Evolutionary conservation across 2,329 filamentous ascomycete species (phyloP), one percentile per base, ranked within the genome.

Genomic region (Colletotrichum salicis): DNA sequence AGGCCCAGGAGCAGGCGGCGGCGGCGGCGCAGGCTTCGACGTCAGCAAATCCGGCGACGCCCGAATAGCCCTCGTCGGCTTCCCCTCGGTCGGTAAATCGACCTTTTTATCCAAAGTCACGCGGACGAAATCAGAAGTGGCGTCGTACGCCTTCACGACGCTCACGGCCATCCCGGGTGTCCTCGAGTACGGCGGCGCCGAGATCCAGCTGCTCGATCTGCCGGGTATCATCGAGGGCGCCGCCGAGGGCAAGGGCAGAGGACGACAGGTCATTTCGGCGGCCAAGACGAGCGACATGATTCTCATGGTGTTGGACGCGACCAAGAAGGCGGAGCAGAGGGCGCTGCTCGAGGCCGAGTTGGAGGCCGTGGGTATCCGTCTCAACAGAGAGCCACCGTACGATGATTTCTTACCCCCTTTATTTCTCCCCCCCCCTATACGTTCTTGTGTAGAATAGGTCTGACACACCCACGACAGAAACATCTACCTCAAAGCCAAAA

Each of bases 81-180:
- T 99, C 78, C 96, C 97, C 0, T 99, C 97, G 0, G 96, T 99
- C 63, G 96, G 96, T 81, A 99, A 99, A 86, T 99, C 96, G 2
- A 99, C 96, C 0, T 98, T 99, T 80, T 82, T 99, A n/a, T 98
- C 95, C 60, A 98, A 98, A 80, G 97, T 99, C 81, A 99, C 96
- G 61, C 98, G 97, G 85, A 99, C 97, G 51, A 95, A 94, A 79
- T 97, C 95, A 62, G 96, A 98, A 81, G 95, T 98, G 33, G 96
- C 96, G 1, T 94, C 96, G 0, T 99, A 99, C 80, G 92, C 96
- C 68, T 99, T 99, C 89, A 99, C 96, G 12, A 99, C 96, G 1
- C 87, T 99, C 56, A 99, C 96, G 11, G 97, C 96, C 45, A 99
- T 99, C 76, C 96, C 96, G 1, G 96, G 96, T 76, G 97, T 99